phyloP scores from a whole-genome alignment of 129 eudicot species.

The Pulicaria dysenterica region DNA sequence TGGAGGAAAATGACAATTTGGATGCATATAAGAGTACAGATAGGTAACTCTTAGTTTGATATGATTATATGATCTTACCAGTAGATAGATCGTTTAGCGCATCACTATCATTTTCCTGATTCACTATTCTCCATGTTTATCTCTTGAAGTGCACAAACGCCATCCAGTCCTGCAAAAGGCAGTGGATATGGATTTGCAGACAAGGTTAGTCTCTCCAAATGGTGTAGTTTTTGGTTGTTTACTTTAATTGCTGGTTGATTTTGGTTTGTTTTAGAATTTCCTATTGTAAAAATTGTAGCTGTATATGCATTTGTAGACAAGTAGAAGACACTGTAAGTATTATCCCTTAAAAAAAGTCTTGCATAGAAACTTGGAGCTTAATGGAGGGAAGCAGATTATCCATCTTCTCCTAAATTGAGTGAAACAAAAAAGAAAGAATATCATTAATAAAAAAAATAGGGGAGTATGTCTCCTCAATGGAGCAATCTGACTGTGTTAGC shows the following conservation, averaged over 20 bases:
- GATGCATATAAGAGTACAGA: slow-evolving; percentile 59
- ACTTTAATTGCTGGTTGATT: background rate
- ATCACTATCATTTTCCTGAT: slow-evolving; percentile 8
- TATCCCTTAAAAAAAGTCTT: slow-evolving; percentile 1
- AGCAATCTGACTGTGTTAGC: slow-evolving; percentile 15
- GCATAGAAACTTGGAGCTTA: slow-evolving; percentile 10
- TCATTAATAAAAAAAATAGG: background rate
- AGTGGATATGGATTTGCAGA: slow-evolving; percentile 97
- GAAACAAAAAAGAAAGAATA: background rate
- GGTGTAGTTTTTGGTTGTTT: slow-evolving; percentile 10
- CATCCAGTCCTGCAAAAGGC: slow-evolving; percentile 66
- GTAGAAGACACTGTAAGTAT: slow-evolving; percentile 16
- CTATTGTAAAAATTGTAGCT: background rate
- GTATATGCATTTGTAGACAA: slow-evolving; percentile 13
- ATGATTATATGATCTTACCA: background rate
- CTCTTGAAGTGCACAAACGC: slow-evolving; percentile 52
- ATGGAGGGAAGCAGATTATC: slow-evolving; percentile 3
- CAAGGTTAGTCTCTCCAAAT: slow-evolving; percentile 60
- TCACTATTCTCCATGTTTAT: slow-evolving; percentile 25
- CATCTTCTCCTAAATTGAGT: slow-evolving; percentile 13
- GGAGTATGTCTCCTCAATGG: slow-evolving; percentile 12
- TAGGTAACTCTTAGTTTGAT: slow-evolving; percentile 48
- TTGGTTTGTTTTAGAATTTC: background rate
- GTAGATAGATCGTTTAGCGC: slow-evolving; percentile 3
- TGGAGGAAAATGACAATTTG: slow-evolving; percentile 85